Conservation (phyloP, 192 early-diverging fungal genomes). For the Polychytrium aggregatum region DNA sequence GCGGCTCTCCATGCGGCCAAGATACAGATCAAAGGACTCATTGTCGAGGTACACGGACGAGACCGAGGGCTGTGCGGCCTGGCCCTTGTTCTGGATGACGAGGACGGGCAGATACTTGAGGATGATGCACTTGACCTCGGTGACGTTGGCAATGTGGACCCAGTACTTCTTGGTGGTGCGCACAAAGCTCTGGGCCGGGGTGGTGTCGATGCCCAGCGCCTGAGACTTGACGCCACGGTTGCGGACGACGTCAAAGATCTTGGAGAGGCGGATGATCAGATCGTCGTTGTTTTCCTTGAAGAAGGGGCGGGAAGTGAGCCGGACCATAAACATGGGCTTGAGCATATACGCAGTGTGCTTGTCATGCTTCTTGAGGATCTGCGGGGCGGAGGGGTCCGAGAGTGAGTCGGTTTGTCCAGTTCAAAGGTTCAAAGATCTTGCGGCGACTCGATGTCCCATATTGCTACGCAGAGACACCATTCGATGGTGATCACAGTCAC, state of each 20-base stretch:
- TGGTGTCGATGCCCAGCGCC: conserved; percentile 4
- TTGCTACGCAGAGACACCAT: no score
- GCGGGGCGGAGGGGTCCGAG: conserved; percentile 31
- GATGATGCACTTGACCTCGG: conserved; percentile 85
- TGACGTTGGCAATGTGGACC: conserved; percentile 91
- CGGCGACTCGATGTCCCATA: no score
- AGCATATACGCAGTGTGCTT: conserved; percentile 80
- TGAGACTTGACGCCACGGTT: conserved; percentile 22
- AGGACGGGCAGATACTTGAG: conserved; percentile 85
- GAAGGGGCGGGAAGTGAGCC: conserved; percentile 47
- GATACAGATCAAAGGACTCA: conserved; percentile 75
- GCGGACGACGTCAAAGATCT: conserved; percentile 35
- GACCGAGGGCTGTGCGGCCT: conserved; percentile 73
- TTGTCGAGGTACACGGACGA: conserved; percentile 93
- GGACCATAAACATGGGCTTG: conserved; percentile 56
- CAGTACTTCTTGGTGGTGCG: conserved; percentile 86
- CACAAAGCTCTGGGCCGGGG: conserved; percentile 51
- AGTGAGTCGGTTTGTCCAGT: no score
- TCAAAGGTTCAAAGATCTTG: no score
- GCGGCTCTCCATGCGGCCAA: conserved; percentile 72
- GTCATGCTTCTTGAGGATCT: conserved; percentile 99
- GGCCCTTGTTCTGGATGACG: conserved; percentile 64
- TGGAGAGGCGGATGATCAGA: conserved; percentile 66
- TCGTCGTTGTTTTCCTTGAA: conserved; percentile 79
- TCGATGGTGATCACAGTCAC: no score